Conservation (phyloP, 495 filamentous ascomycete genomes). For the Lichina pygmaea region DNA sequence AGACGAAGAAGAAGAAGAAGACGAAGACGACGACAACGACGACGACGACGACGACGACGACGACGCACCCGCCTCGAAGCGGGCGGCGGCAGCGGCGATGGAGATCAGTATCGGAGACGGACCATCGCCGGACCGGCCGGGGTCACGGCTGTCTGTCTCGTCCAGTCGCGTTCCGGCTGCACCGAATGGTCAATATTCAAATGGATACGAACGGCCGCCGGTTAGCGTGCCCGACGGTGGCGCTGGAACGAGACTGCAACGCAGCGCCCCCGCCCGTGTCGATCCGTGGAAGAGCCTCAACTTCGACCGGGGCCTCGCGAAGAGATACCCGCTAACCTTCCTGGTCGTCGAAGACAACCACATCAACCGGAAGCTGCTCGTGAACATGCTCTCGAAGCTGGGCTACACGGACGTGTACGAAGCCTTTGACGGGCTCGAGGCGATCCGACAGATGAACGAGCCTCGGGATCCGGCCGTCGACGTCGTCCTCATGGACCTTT, state of each 20-base stretch:
- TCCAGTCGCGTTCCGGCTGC: background rate
- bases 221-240: background rate
- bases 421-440: constrained; percentile 47
- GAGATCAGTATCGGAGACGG: background rate
- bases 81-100: background rate
- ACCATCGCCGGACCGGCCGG: background rate
- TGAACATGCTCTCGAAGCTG: constrained; percentile 41
- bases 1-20: background rate
- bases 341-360: constrained; percentile 60
- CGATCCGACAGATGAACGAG: constrained; percentile 31
- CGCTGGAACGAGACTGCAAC: too few species aligned
- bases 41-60: background rate
- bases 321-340: constrained; percentile 35
- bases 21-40: background rate
- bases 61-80: background rate
- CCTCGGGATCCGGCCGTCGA: constrained; percentile 21
- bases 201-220: background rate
- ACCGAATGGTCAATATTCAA: too few species aligned
- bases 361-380: constrained; percentile 49
- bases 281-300: background rate
- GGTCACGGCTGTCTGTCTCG: background rate
- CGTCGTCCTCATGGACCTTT: constrained; percentile 57
- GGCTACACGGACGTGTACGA: constrained; percentile 35
- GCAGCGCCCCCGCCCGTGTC: background rate
- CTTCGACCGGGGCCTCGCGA: constrained; percentile 21